phyloP scores from a whole-genome alignment of 768 basidiomycete species.

The Pleurotus pulmonarius region DNA sequence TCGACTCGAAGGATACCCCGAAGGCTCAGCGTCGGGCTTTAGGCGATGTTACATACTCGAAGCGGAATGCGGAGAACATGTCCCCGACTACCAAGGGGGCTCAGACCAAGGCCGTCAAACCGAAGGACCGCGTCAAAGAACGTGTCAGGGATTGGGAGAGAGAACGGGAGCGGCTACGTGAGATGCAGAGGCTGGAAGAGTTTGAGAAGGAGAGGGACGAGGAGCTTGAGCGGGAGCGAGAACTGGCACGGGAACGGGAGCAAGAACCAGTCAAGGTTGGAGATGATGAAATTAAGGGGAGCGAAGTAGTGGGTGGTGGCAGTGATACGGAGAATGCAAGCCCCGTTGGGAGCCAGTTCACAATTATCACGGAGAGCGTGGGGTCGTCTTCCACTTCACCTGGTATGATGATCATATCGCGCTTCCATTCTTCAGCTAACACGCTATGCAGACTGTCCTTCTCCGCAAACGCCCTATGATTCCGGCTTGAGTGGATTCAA shows the following conservation, averaged over 20 bases:
- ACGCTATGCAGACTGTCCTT: conserved; percentile 8
- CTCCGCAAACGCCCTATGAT: conserved; percentile 25
- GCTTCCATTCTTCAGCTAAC: too few relatives aligned
- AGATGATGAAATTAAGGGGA: conserved; percentile 15
- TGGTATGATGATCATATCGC: conserved; percentile 16
- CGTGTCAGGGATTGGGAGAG: conserved; percentile 76
- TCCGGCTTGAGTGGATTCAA: conserved; percentile 43
- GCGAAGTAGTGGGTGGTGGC: conserved; percentile 7
- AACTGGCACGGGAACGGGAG: conserved; percentile 14
- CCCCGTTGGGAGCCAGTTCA: conserved; percentile 3
- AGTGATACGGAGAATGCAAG: conserved; percentile 8
- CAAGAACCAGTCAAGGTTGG: conserved; percentile 19
- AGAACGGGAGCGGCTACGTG: conserved; percentile 64
- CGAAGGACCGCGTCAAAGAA: conserved; percentile 48
- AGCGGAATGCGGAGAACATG: conserved; percentile 18
- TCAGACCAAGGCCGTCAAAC: conserved; percentile 15
- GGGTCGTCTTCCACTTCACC: conserved; percentile 19
- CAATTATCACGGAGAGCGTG: conserved; percentile 17
- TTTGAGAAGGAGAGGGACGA: conserved; percentile 46
- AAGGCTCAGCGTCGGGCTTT: conserved; percentile 28
- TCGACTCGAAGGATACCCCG: conserved; percentile 14
- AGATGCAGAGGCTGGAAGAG: conserved; percentile 63
- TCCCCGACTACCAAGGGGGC: conserved; percentile 7
- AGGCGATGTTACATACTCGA: conserved; percentile 35
- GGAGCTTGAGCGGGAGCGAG: conserved; percentile 32